Conservation (phyloP, 805 yeast genomes). For the Naumovozyma baii region DNA sequence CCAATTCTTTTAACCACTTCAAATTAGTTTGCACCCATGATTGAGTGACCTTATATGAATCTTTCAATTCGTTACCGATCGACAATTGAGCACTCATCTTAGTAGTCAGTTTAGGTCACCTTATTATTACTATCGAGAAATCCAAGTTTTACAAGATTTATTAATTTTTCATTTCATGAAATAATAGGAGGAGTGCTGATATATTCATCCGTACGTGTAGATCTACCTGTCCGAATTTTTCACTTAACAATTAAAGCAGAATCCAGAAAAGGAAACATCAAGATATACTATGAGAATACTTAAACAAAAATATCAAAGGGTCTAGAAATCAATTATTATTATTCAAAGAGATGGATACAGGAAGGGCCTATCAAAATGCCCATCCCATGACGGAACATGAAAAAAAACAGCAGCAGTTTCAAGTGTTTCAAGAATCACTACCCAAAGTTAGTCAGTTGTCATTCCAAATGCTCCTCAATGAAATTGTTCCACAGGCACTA, state of each 20-base stretch:
- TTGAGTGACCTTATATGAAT: conserved; percentile 65
- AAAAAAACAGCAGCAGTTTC: conserved; percentile 21
- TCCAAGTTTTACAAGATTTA: no score
- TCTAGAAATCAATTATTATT: no score
- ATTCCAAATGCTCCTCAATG: conserved; percentile 60
- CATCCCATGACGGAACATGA: conserved; percentile 16
- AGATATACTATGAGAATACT: no score
- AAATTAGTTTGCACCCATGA: conserved; percentile 73
- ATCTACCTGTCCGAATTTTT: background rate
- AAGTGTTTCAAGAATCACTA: conserved; percentile 24
- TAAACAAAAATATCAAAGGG: no score
- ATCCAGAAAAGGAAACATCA: background rate
- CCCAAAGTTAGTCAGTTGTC: conserved; percentile 44
- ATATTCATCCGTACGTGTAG: no score
- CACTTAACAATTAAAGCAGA: background rate
- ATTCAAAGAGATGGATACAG: background rate
- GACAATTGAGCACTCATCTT: conserved; percentile 23
- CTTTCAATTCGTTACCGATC: conserved; percentile 69
- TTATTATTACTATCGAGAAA: no score
- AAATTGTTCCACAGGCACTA: conserved; percentile 63
- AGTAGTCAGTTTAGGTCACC: background rate
- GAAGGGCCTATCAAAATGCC: background rate
- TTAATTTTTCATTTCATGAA: no score
- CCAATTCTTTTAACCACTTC: conserved; percentile 69
- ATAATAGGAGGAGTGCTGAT: background rate